A percentile compares a stretch with the other conserved stretches of the same genome.
phyloP scores from a whole-genome alignment of 352 stramenopile species.

The Globisporangium spiculum region DNA sequence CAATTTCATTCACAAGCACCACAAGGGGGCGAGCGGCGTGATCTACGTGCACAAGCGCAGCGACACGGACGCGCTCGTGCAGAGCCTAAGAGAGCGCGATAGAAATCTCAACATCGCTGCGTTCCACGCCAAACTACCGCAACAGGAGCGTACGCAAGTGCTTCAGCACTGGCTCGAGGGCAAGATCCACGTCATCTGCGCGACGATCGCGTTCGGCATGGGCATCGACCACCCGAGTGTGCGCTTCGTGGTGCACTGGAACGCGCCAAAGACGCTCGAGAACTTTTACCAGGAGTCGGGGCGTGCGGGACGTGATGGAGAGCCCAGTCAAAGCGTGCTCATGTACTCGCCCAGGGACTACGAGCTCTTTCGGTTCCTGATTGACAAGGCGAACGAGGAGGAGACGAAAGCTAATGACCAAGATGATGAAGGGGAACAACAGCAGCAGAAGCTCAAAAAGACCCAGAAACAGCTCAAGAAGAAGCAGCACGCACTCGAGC shows the following conservation, averaged over 20 bases:
- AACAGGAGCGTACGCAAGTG: constrained; percentile 33
- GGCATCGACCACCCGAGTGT: constrained; percentile 91
- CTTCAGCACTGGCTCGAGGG: constrained; percentile 48
- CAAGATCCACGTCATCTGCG: constrained; percentile 78
- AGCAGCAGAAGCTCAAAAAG: constrained; percentile 14
- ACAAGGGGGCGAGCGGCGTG: constrained; percentile 30
- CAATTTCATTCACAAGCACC: constrained; percentile 42
- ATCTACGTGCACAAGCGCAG: constrained; percentile 60
- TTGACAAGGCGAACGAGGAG: constrained; percentile 27
- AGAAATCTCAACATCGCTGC: constrained; percentile 28
- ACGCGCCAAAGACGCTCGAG: constrained; percentile 88
- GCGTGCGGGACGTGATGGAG: constrained; percentile 91
- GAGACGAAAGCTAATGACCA: neutral
- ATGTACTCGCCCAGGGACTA: constrained; percentile 67
- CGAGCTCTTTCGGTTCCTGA: constrained; percentile 43
- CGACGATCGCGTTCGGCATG: constrained; percentile 93
- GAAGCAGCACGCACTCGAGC: constrained; percentile 24
- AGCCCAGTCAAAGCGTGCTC: constrained; percentile 80
- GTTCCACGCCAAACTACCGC: constrained; percentile 54
- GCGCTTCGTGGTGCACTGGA: constrained; percentile 90
- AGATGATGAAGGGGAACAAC: neutral
- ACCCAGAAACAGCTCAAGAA: constrained; percentile 8
- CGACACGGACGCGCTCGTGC: constrained; percentile 46
- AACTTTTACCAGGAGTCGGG: constrained; percentile 97
- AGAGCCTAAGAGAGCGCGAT: constrained; percentile 28